A percentile compares a stretch with the other conserved stretches of the same genome.
phyloP scores from a whole-genome alignment of 768 basidiomycete genomes.

The Rhodocollybia butyracea region DNA sequence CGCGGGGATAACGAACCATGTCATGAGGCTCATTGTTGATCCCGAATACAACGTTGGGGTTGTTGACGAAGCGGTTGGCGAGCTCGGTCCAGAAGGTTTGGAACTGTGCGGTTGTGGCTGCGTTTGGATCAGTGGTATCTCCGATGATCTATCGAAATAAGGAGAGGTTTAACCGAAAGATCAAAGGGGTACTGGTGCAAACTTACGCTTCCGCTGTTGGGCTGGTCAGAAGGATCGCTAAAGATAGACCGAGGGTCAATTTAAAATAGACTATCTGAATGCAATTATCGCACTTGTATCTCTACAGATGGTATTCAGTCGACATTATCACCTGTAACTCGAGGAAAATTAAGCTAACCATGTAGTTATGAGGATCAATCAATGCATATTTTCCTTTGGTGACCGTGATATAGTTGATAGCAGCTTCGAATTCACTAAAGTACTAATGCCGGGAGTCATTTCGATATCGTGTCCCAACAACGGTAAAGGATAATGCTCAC shows the following conservation, averaged over 20 bases:
- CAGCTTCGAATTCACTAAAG: slow-evolving; percentile 39
- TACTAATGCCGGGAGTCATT: slow-evolving; percentile 29
- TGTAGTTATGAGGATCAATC: slow-evolving; percentile 46
- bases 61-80: slow-evolving; percentile 34
- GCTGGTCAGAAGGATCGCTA: slow-evolving; percentile 42
- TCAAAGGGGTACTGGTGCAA: neutral
- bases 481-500: slow-evolving; percentile 17
- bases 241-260: neutral
- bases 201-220: slow-evolving; percentile 40
- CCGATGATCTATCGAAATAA: slow-evolving; percentile 38
- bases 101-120: slow-evolving; percentile 43
- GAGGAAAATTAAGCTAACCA: slow-evolving; percentile 16
- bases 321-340: neutral
- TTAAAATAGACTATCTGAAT: neutral
- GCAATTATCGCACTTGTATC: slow-evolving; percentile 42
- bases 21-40: slow-evolving; percentile 47
- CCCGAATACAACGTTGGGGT: slow-evolving; percentile 43
- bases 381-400: slow-evolving; percentile 40
- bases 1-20: slow-evolving; percentile 26
- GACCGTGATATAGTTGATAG: slow-evolving; percentile 39
- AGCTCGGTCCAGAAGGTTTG: slow-evolving; percentile 40
- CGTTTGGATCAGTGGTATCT: slow-evolving; percentile 38
- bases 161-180: neutral
- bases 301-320: neutral
- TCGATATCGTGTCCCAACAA: neutral